phyloP scores from a whole-genome alignment of 192 early-diverging fungal species.

The Gryganskiella cystojenkinii region DNA sequence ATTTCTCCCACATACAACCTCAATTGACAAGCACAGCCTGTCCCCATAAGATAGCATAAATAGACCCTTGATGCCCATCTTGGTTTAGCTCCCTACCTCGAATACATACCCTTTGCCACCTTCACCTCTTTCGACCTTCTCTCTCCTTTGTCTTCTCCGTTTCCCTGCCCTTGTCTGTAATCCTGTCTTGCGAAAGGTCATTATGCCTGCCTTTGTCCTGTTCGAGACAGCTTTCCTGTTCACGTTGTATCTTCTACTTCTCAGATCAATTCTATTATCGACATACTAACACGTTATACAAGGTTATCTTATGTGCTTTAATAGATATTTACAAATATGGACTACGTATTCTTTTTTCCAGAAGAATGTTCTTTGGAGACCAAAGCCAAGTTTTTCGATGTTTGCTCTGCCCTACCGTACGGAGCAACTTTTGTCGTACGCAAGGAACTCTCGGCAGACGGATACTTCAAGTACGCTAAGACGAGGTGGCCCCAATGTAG shows the following conservation, averaged over 20 bases:
- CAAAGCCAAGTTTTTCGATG: too few relatives aligned
- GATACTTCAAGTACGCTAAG: too few relatives aligned
- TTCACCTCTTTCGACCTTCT: background rate
- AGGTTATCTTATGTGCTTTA: background rate
- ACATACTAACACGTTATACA: background rate
- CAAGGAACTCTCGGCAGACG: too few relatives aligned
- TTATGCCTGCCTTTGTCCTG: background rate
- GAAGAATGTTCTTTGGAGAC: slow-evolving; percentile 4
- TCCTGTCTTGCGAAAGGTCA: background rate
- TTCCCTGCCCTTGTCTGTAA: background rate
- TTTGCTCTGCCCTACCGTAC: too few relatives aligned
- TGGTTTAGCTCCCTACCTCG: background rate
- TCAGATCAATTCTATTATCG: background rate
- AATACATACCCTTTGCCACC: background rate
- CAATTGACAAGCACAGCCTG: too few relatives aligned
- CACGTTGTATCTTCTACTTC: background rate
- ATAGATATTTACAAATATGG: background rate
- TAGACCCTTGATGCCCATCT: background rate
- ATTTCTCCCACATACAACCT: too few relatives aligned
- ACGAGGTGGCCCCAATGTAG: too few relatives aligned
- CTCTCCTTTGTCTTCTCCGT: background rate
- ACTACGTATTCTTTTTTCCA: background rate
- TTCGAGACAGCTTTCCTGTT: background rate
- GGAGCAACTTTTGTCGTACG: too few relatives aligned
- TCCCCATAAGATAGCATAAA: background rate